Base-by-base conservation (phyloP, 768 basidiomycete genomes). In the Leccinum imitatum region DNA sequence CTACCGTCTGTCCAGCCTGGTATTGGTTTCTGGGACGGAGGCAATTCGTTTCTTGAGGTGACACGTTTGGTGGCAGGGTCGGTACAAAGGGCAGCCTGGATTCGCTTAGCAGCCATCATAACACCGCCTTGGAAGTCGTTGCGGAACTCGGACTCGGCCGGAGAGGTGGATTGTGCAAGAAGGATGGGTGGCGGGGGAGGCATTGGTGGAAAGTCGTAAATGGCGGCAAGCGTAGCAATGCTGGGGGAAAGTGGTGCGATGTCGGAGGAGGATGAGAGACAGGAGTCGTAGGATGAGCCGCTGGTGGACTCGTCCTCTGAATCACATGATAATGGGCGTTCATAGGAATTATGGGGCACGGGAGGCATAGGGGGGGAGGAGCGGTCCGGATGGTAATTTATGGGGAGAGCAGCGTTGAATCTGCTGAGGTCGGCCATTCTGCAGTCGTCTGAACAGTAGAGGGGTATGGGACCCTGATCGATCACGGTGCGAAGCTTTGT, bases 381-480 rank as follows among this genome's bases (percentile, higher is more conserved):
- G 30, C 30, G 76, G 62, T 77, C 73, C 30, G 83, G 84, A 63
- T 83, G 71, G 70, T 79, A 83, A 63, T 81, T 70, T 67, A 79
- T 76, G 56, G 78, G 78, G 51, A 81, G 74, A 54, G 70, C 75
- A 37, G 75, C 75, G 41, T 76, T 70, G 27, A 67, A 67, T 65
- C 71, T 71, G 66, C 78, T 76, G 65, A 86, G 69, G 71, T 93
- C 91, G 44, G 76, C 75, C 46, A 86, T 71, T 60, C 83, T 79
- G 70, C 91, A 93, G 67, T 87, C 82, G 62, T 90, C 88, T 1
- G 90, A 92, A 75, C 91, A 93, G 76, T 93, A 93, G 59, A 93
- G 81, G 19, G 90, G 90, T 1, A 83, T 85, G n/a, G 89, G 90
- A 1, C 80, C 79, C 71, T 89, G 89, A 76, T 91, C 89, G 76